Evolutionary conservation across 805 yeast species (phyloP).

Genomic region (Kodamaea hsintzibuensis): DNA sequence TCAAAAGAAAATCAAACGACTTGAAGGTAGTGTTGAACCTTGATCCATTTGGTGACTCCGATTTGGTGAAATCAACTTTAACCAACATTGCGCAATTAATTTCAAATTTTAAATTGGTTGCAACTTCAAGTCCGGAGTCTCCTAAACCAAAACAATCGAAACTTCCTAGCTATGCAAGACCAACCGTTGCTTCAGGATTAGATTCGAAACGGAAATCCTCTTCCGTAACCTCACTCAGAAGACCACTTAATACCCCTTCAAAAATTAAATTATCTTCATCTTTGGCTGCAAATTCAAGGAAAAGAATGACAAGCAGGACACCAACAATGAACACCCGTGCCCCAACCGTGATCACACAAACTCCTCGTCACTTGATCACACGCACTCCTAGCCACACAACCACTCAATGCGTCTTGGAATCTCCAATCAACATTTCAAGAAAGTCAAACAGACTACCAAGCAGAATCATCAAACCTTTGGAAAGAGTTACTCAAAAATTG

Average conservation of each 20-base stretch:
- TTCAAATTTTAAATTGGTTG: slow-evolving; percentile 17
- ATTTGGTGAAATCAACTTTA: slow-evolving; percentile 28
- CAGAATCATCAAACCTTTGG: neutral
- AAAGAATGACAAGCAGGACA: neutral
- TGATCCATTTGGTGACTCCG: slow-evolving; percentile 26
- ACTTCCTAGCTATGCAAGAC: slow-evolving; percentile 29
- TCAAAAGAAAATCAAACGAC: slow-evolving; percentile 16
- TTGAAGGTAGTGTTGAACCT: slow-evolving; percentile 27
- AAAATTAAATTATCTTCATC: slow-evolving; percentile 9
- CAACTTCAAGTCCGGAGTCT: neutral
- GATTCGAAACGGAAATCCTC: neutral
- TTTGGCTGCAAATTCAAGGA: neutral
- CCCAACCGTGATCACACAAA: neutral
- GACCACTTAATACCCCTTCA: slow-evolving; percentile 10
- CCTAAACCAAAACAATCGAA: neutral
- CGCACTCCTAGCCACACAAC: neutral
- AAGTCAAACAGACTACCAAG: neutral
- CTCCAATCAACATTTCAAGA: slow-evolving; percentile 1
- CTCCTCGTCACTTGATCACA: neutral
- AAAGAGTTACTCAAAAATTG: neutral
- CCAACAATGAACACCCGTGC: neutral
- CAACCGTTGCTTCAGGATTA: slow-evolving; percentile 27
- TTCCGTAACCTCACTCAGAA: neutral
- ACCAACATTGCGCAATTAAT: slow-evolving; percentile 25
- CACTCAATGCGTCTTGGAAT: neutral